Evolutionary conservation across 345 rosid species (phyloP), one percentile per base, ranked within the genome.

Genomic region (Dipteronia dyeriana): DNA sequence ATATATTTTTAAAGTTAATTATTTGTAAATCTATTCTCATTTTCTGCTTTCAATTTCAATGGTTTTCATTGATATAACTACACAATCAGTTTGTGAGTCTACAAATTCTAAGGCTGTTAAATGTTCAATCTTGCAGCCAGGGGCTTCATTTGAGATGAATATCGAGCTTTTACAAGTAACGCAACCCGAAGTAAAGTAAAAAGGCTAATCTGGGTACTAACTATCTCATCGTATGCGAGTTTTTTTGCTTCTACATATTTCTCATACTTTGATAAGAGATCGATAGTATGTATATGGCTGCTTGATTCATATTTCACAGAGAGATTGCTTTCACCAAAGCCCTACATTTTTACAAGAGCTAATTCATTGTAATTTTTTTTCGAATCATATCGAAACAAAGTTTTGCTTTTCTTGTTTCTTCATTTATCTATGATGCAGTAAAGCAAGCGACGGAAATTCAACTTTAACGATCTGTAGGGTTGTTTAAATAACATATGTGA

Each of bases 91-190:
- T 34, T 4, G 38, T 34, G 6, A 34, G 38, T 34, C 38, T 5
- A 9, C 17, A 17, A 61, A 4, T 7, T 5, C 17, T 69, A 54
- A 31, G 45, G 34, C 49, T n/a, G 31, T 19, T 65, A 7, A 41
- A 61, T 26, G n/a, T 82, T 67, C 1, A 64, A 22, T 66, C 23
- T 25, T 81, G 93, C 94, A 95, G 98, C 94, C 95, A 14, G 95
- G 92, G 62, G 86, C 86, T 16, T 81, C 92, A 49, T 93, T 95
- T 79, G 97, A 89, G 75, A 82, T 95, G 70, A 90, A 93, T 66
- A 88, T 93, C 8, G 97, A 95, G 91, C 97, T 95, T 84, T 82
- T 95, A 86, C 82, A 85, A 86, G 88, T 89, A 75, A 82, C 60
- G 69, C 81, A 81, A 3, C 79, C 94, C 0, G 84, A 84, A 74